A percentile compares a stretch with the other conserved stretches of the same genome.
These are phyloP conservation scores for Oryza officinalis DNA, from an alignment of 176 grass and related monocot genomes.

Conservation along the genomic window DNA sequence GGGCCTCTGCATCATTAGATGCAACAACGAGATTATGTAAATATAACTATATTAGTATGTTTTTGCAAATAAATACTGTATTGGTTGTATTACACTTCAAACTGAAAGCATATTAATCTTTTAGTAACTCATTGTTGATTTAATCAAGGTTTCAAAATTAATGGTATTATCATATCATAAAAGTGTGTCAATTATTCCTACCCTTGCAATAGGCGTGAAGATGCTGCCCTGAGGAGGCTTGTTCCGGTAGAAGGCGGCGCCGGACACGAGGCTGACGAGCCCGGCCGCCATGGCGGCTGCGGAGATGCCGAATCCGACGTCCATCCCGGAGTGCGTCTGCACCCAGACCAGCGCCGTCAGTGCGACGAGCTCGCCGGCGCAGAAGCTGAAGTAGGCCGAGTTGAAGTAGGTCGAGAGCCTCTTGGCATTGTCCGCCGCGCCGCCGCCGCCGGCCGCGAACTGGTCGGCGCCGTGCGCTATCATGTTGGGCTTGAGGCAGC, in stretches of 20 bases:
- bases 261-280: constrained; percentile 65
- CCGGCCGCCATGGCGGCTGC: constrained; percentile 75
- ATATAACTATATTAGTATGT: too few species aligned
- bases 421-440: constrained; percentile 35
- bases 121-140: background rate
- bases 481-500: constrained; percentile 98
- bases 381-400: constrained; percentile 98
- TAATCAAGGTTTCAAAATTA: background rate
- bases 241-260: constrained; percentile 70
- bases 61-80: too few species aligned
- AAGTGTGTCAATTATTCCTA: constrained; percentile 17
- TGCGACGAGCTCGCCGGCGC: constrained; percentile 78
- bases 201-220: constrained; percentile 77
- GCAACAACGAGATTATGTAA: too few species aligned
- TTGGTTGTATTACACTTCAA: too few species aligned
- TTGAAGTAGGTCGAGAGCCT: constrained; percentile 98
- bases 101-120: too few species aligned
- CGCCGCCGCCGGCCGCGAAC: constrained; percentile 27
- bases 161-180: background rate
- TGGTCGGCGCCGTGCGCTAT: constrained; percentile 94
- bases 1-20: too few species aligned
- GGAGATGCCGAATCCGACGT: constrained; percentile 80
- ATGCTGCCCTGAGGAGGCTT: constrained; percentile 90
- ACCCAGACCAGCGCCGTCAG: constrained; percentile 93
- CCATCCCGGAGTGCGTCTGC: constrained; percentile 91